Evolutionary conservation across 2,329 filamentous ascomycete genomes (phyloP).

Genomic region (Dendryphion nanum): DNA sequence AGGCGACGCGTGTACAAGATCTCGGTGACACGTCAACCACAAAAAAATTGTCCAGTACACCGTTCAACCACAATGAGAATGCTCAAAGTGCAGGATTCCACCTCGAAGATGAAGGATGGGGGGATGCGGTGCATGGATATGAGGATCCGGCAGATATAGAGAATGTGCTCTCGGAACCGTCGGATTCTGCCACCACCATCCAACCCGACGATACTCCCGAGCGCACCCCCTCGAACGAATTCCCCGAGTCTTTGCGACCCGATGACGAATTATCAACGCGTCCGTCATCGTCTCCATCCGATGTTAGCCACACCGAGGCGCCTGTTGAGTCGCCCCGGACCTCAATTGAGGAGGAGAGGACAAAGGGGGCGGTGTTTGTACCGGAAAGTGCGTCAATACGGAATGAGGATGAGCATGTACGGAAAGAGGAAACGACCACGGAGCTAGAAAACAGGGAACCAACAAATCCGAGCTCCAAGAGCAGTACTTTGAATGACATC

Average conservation of each 20-base stretch:
- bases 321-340: slow-evolving; percentile 35
- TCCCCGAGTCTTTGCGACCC: slow-evolving; percentile 10
- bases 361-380: too few relatives aligned
- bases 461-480: too few relatives aligned
- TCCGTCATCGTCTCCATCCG: slow-evolving; percentile 37
- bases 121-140: slow-evolving; percentile 5
- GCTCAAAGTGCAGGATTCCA: neutral
- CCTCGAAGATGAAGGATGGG: neutral
- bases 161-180: slow-evolving; percentile 24
- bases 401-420: too few relatives aligned
- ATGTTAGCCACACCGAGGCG: slow-evolving; percentile 30
- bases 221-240: slow-evolving; percentile 3
- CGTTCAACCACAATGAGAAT: neutral
- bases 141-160: slow-evolving; percentile 10
- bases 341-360: slow-evolving; percentile 37
- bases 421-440: too few relatives aligned
- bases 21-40: neutral
- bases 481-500: too few relatives aligned
- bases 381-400: too few relatives aligned
- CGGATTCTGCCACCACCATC: slow-evolving; percentile 32
- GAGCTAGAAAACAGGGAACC: too few relatives aligned
- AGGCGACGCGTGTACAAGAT: neutral
- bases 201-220: slow-evolving; percentile 16
- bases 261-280: slow-evolving; percentile 33
- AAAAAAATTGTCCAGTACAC: neutral